phyloP scores from a whole-genome alignment of 1,139 yeast species.

The Candida glucosophila region DNA sequence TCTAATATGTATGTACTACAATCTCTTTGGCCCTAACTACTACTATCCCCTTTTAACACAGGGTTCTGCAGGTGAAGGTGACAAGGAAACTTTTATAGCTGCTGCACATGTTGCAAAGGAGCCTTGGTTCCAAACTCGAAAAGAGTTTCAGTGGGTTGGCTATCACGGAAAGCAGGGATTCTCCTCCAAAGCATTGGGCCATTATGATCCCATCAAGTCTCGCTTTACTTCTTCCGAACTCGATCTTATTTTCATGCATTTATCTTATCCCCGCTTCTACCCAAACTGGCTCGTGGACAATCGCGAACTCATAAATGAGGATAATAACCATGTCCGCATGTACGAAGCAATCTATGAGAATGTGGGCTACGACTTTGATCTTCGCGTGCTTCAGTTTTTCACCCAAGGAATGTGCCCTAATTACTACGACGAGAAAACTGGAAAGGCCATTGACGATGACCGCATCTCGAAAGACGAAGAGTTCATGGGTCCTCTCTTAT shows the following conservation, averaged over 20 bases:
- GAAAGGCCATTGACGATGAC: slow-evolving; percentile 20
- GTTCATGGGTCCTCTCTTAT: slow-evolving; percentile 28
- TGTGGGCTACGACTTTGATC: slow-evolving; percentile 47
- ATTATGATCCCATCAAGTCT: slow-evolving; percentile 30
- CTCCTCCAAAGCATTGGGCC: slow-evolving; percentile 26
- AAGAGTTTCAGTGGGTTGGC: slow-evolving; percentile 30
- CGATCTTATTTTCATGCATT: slow-evolving; percentile 50
- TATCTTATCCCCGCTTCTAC: slow-evolving; percentile 57
- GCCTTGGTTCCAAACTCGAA: slow-evolving; percentile 46
- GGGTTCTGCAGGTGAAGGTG: slow-evolving; percentile 58
- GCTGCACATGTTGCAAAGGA: slow-evolving; percentile 45
- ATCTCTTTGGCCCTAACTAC: slow-evolving; percentile 44
- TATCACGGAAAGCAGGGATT: slow-evolving; percentile 4
- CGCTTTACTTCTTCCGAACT: too few relatives aligned
- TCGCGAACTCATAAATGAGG: slow-evolving; percentile 33
- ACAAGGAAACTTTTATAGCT: slow-evolving; percentile 54
- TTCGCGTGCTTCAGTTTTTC: slow-evolving; percentile 28
- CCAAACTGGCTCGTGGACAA: slow-evolving; percentile 42
- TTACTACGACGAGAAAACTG: slow-evolving; percentile 21
- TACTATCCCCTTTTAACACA: slow-evolving; percentile 46
- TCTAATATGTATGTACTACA: slow-evolving; percentile 47
- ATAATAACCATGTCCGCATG: slow-evolving; percentile 37
- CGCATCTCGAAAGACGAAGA: slow-evolving; percentile 12
- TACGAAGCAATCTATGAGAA: slow-evolving; percentile 31
- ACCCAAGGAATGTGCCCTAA: slow-evolving; percentile 32